Conservation (phyloP, 495 filamentous ascomycete species). For the Annulohypoxylon stygium region DNA sequence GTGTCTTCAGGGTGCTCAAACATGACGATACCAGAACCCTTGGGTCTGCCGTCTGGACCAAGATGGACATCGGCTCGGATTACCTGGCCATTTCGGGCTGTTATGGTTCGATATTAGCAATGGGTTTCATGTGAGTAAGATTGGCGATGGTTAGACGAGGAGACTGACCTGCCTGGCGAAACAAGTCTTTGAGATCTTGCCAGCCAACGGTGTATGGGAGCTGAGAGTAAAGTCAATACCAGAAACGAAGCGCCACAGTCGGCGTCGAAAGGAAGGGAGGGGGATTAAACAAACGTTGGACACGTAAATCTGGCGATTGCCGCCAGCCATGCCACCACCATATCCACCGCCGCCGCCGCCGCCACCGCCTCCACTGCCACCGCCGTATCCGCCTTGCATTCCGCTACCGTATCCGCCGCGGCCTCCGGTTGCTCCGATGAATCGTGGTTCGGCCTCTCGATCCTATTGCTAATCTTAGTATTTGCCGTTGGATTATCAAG, state of each 20-base stretch:
- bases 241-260: slow-evolving; percentile 38
- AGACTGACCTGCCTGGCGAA: slow-evolving; percentile 96
- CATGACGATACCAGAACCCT: slow-evolving; percentile 95
- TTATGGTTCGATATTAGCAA: slow-evolving; percentile 18
- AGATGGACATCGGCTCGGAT: slow-evolving; percentile 97
- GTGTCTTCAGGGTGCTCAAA: slow-evolving; percentile 96
- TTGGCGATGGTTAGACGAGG: background rate
- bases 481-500: slow-evolving; percentile 31
- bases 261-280: slow-evolving; percentile 41
- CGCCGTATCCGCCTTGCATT: slow-evolving; percentile 58
- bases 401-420: slow-evolving; percentile 75
- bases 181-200: slow-evolving; percentile 99
- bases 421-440: slow-evolving; percentile 77
- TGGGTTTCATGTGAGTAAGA: background rate
- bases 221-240: slow-evolving; percentile 67
- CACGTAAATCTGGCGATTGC: slow-evolving; percentile 92
- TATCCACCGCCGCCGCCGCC: slow-evolving; percentile 66
- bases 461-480: slow-evolving; percentile 68
- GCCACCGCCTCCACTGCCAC: slow-evolving; percentile 56
- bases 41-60: slow-evolving; percentile 91
- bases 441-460: slow-evolving; percentile 95
- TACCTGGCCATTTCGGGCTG: slow-evolving; percentile 78
- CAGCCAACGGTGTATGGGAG: slow-evolving; percentile 97
- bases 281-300: slow-evolving; percentile 87
- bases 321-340: slow-evolving; percentile 63